phyloP scores from a whole-genome alignment of 1,284 basidiomycete genomes.

The Ceratobasidium papillatum region DNA sequence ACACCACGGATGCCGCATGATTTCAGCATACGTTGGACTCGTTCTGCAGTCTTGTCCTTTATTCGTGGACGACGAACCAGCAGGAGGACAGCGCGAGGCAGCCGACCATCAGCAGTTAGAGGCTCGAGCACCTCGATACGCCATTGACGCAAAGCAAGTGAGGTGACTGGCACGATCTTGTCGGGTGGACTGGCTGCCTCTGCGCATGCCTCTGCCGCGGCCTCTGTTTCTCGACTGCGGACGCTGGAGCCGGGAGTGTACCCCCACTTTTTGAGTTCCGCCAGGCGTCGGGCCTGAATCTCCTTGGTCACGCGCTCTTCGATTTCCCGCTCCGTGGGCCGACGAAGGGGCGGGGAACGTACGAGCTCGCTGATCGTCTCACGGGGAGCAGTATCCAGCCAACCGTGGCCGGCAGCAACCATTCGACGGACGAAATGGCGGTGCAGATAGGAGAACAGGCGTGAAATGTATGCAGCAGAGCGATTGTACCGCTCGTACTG shows the following conservation, averaged over 20 bases:
- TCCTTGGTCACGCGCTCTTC: constrained; percentile 26
- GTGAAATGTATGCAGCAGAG: constrained; percentile 42
- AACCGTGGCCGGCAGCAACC: constrained; percentile 44
- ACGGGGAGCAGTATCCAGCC: constrained; percentile 35
- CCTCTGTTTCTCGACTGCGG: constrained; percentile 4
- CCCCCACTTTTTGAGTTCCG: constrained; percentile 44
- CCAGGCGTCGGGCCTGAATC: constrained; percentile 37
- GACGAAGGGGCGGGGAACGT: constrained; percentile 8
- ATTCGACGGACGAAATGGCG: constrained; percentile 44
- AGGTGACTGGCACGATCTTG: constrained; percentile 42
- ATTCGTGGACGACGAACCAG: constrained; percentile 16
- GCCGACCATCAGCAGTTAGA: background rate
- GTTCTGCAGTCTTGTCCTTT: constrained; percentile 17
- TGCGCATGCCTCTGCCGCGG: constrained; percentile 42
- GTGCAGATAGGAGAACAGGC: constrained; percentile 45
- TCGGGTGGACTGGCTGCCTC: constrained; percentile 41
- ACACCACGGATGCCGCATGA: constrained; percentile 23
- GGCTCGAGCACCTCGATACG: constrained; percentile 43
- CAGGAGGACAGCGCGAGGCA: background rate
- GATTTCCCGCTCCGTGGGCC: constrained; percentile 17
- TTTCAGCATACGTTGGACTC: constrained; percentile 29
- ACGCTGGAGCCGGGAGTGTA: constrained; percentile 5
- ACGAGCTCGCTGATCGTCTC: constrained; percentile 31
- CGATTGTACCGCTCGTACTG: constrained; percentile 35
- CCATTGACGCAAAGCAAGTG: constrained; percentile 44